Conservation (phyloP, 2,329 filamentous ascomycete species). For the Sordariomycetes sp. region DNA sequence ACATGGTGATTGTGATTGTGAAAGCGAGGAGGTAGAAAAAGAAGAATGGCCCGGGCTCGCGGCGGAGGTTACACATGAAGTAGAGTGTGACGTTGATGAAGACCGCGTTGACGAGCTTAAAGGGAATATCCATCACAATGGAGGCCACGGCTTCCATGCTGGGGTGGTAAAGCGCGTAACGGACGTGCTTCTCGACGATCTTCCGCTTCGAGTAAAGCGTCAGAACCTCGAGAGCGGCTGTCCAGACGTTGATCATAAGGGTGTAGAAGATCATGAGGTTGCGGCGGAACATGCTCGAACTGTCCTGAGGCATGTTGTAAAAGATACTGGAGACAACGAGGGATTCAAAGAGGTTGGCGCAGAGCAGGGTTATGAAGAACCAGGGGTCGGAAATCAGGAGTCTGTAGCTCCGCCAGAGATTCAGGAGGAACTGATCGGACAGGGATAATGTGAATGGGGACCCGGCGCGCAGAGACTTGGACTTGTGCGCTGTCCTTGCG, state of each 20-base stretch:
- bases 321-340: constrained; percentile 39
- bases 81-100: constrained; percentile 26
- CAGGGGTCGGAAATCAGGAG: constrained; percentile 6
- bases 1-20: constrained; percentile 46
- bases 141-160: constrained; percentile 15
- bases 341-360: constrained; percentile 31
- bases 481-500: constrained; percentile 13
- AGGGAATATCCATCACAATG: constrained; percentile 18
- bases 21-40: constrained; percentile 51
- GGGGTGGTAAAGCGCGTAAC: constrained; percentile 24
- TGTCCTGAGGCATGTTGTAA: constrained; percentile 28
- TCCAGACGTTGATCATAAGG: constrained; percentile 36
- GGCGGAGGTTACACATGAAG: constrained; percentile 23
- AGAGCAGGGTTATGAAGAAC: constrained; percentile 21
- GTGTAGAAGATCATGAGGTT: constrained; percentile 38
- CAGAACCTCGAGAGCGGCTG: constrained; percentile 20
- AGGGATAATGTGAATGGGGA: constrained; percentile 35
- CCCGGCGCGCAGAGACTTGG: constrained; percentile 23
- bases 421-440: constrained; percentile 29
- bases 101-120: constrained; percentile 13
- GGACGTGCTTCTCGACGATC: constrained; percentile 24
- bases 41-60: constrained; percentile 48
- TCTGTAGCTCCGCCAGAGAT: constrained; percentile 18
- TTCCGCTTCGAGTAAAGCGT: constrained; percentile 21
- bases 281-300: constrained; percentile 28